Evolutionary conservation across 345 rosid species (phyloP).

Genomic region (Eucalyptus marginata): DNA sequence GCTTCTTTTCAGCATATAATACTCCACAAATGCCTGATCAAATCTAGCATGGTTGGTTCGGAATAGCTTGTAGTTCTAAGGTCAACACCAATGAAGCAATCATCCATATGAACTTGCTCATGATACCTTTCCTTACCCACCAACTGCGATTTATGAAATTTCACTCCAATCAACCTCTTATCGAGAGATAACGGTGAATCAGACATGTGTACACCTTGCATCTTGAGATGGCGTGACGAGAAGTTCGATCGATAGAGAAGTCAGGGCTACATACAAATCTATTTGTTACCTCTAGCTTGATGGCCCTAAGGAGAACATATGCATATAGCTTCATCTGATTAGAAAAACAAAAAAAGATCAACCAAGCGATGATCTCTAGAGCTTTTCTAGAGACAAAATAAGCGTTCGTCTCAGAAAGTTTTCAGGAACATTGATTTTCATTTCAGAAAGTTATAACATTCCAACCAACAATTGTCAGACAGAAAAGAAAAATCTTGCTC

Average conservation of each 20-base stretch:
- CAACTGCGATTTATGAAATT: not conserved
- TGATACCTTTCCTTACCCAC: not conserved
- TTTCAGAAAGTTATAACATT: not conserved
- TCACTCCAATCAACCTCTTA: not conserved
- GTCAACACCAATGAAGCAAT: not conserved
- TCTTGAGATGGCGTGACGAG: not conserved
- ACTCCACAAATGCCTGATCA: not conserved
- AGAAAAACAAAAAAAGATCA: not conserved
- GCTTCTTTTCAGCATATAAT: not conserved
- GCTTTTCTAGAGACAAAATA: not conserved
- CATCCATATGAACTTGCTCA: not conserved
- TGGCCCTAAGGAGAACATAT: not conserved
- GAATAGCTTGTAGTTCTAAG: not conserved
- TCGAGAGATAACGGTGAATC: not conserved
- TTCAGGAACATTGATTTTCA: not conserved
- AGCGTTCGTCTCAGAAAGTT: not conserved
- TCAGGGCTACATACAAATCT: not conserved
- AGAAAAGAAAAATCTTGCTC: not conserved
- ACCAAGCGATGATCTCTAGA: not conserved
- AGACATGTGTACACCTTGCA: not conserved
- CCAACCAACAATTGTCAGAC: not conserved
- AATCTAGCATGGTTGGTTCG: not conserved
- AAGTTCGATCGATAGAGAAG: not conserved
- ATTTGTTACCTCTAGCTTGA: not conserved
- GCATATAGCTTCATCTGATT: not conserved